phyloP scores from a whole-genome alignment of 192 early-diverging fungal species.

The Haplosporangium gracile region DNA sequence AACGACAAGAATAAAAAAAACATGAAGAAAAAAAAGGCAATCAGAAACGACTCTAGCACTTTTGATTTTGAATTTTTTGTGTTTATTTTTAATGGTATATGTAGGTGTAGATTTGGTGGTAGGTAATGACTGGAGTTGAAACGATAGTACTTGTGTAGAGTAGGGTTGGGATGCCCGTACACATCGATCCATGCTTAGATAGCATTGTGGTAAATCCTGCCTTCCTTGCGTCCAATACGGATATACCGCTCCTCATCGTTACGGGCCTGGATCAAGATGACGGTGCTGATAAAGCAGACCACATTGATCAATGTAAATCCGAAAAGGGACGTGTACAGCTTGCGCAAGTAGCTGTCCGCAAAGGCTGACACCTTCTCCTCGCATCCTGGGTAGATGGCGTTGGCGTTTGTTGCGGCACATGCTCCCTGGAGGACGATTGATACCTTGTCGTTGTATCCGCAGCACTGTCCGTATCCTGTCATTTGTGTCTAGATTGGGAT shows the following conservation, averaged over 20 bases:
- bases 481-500: conserved; percentile 22
- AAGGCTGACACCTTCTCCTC: conserved; percentile 38
- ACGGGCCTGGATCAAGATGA: conserved; percentile 57
- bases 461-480: conserved; percentile 50
- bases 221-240: conserved; percentile 49
- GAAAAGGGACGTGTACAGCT: conserved; percentile 58
- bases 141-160: too few relatives aligned
- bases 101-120: too few relatives aligned
- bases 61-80: too few relatives aligned
- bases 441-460: conserved; percentile 30
- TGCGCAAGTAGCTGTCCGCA: conserved; percentile 45
- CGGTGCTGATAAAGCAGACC: conserved; percentile 51
- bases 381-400: conserved; percentile 22
- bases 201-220: conserved; percentile 41
- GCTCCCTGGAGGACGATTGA: conserved; percentile 11
- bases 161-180: too few relatives aligned
- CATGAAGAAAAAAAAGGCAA: too few relatives aligned
- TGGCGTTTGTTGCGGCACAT: conserved; percentile 9
- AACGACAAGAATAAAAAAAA: background rate
- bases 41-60: too few relatives aligned
- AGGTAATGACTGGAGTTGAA: too few relatives aligned
- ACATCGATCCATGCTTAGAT: conserved; percentile 16
- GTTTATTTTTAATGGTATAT: too few relatives aligned
- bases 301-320: conserved; percentile 56
- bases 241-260: conserved; percentile 63